These are phyloP conservation scores for Nakazawaea holstii DNA, from an alignment of 805 yeast species.

Conservation along the genomic window DNA sequence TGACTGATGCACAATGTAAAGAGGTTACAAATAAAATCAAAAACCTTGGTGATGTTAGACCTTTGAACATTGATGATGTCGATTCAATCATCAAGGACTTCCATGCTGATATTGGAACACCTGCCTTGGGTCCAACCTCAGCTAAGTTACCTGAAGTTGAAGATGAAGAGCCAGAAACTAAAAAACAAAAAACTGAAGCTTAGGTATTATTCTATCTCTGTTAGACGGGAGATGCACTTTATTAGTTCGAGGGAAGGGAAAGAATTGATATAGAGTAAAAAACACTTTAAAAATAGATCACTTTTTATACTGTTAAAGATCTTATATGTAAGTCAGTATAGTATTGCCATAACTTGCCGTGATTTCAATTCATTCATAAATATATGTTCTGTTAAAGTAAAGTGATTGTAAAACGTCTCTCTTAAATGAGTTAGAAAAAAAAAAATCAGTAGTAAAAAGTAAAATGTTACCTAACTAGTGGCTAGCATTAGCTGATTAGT, in stretches of 20 bases:
- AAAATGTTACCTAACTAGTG: not conserved
- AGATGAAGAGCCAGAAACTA: constrained; percentile 7
- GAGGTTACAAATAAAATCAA: constrained; percentile 93
- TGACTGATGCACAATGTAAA: constrained; percentile 91
- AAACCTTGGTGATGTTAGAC: constrained; percentile 91
- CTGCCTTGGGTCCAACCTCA: constrained; percentile 19
- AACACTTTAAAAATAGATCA: not conserved
- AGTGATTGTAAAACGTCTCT: not conserved
- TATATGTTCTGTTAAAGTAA: not conserved
- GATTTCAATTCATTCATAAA: not conserved
- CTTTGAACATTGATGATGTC: constrained; percentile 92
- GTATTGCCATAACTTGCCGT: not conserved
- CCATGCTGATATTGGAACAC: constrained; percentile 73
- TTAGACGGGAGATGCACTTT: not conserved
- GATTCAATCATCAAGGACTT: constrained; percentile 93
- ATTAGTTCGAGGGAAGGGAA: not conserved
- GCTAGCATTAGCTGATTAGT: not conserved
- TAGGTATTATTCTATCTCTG: not conserved
- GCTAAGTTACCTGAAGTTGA: constrained; percentile 5
- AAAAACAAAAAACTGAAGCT: constrained; percentile 11
- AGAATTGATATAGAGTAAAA: not conserved
- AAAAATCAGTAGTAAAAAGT: too few species aligned
- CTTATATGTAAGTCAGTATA: not conserved
- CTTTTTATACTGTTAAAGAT: too few species aligned
- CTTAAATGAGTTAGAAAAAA: not conserved